phyloP scores from a whole-genome alignment of 371 early-diverging fungal genomes.

The Coemansia sp. region DNA sequence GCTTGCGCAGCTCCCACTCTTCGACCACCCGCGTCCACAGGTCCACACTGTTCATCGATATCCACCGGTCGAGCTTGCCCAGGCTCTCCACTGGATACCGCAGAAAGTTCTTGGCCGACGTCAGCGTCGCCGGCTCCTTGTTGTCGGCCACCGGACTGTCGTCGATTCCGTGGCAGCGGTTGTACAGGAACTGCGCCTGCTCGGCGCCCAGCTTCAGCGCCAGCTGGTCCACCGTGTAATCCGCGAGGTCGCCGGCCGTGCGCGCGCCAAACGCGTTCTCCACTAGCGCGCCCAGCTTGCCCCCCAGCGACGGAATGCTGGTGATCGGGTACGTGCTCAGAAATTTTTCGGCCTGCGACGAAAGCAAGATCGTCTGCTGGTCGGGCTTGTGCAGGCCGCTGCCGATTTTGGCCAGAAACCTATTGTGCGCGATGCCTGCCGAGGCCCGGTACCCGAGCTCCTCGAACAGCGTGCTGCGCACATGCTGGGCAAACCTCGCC shows the following conservation, averaged over 20 bases:
- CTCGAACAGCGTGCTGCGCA: slow-evolving; percentile 64
- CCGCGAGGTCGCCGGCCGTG: slow-evolving; percentile 62
- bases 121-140: slow-evolving; percentile 57
- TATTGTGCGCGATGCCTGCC: slow-evolving; percentile 85
- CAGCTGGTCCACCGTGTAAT: slow-evolving; percentile 50
- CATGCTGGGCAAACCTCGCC: slow-evolving; percentile 65
- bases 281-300: slow-evolving; percentile 79
- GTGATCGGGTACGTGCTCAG: slow-evolving; percentile 65
- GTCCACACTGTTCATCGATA: slow-evolving; percentile 60
- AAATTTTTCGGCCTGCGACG: slow-evolving; percentile 55
- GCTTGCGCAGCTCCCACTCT: slow-evolving; percentile 51
- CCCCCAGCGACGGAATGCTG: slow-evolving; percentile 83
- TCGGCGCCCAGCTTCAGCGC: slow-evolving; percentile 50
- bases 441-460: slow-evolving; percentile 76
- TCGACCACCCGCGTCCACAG: slow-evolving; percentile 53
- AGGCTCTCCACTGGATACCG: slow-evolving; percentile 48
- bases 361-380: slow-evolving; percentile 63
- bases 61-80: slow-evolving; percentile 58
- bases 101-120: slow-evolving; percentile 60
- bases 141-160: slow-evolving; percentile 53
- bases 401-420: slow-evolving; percentile 80
- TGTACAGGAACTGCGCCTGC: slow-evolving; percentile 56
- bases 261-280: slow-evolving; percentile 60
- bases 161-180: slow-evolving; percentile 67
- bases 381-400: slow-evolving; percentile 87